Base-by-base conservation (phyloP, 2,329 filamentous ascomycete genomes). In the Neonectria faginata region DNA sequence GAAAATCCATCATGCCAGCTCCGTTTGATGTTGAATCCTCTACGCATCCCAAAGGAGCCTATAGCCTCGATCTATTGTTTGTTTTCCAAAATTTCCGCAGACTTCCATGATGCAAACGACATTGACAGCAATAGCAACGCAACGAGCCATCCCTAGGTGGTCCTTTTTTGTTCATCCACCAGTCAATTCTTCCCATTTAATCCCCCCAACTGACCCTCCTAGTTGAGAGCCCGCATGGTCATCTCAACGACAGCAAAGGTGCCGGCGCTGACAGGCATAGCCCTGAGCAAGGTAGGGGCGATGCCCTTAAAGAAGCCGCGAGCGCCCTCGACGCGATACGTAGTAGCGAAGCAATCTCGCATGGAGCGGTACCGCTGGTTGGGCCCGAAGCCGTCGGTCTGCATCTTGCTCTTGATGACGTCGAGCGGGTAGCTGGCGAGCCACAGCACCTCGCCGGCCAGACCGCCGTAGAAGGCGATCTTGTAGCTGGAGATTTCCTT, bases 381-480 rank as follows among this genome's bases (percentile, higher is more conserved):
- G 53, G 78, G 66, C 5, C 92, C 93, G 77, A 97, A 96, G 0
- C 92, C 94, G 81, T 99, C 96, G 63, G 91, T 97, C 87, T 99
- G 96, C 95, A 98, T 97, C 88, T 97, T 98, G 82, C 93, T 97
- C 91, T 99, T 99, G 81, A 99, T 82, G 29, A 99, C 95, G 81
- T 99, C 96, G 70, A 99, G 91, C 22, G 96, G 96, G 81, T 99
- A 99, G 76, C 93, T 97, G 39, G 87, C 86, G 60, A 99, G 83
- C 96, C 96, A 99, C 62, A 99, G 86, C 57, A 90, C 93, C 85
- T 99, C 96, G 72, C 96, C 96, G 0, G 96, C 96, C 44, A 99
- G 80, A 48, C 96, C 96, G 69, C 96, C 96, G 78, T 98, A 99
- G 12, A 93, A 82, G 12, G 96, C 96, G 54, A 99, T 89, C 82